phyloP scores from a whole-genome alignment of 2,329 filamentous ascomycete species.

The Nemania abortiva region DNA sequence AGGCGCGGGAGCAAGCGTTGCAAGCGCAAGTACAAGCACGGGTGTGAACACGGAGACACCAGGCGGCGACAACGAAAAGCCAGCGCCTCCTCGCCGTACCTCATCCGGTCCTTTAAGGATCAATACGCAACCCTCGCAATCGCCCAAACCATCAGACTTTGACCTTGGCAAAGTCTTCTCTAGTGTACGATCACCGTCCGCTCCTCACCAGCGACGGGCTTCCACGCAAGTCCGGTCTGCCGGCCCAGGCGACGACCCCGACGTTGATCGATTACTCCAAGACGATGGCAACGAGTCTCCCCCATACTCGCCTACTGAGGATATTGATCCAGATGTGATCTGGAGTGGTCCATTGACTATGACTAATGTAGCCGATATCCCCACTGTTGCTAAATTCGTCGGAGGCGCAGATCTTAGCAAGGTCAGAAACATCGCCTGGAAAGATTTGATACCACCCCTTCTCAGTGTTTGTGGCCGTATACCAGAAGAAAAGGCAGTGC shows the following conservation, averaged over 20 bases:
- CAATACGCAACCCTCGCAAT: conserved; percentile 61
- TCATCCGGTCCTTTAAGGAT: conserved; percentile 56
- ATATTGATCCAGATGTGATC: conserved; percentile 76
- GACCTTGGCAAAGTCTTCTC: conserved; percentile 89
- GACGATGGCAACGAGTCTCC: conserved; percentile 84
- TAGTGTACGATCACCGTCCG: conserved; percentile 80
- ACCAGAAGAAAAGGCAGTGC: conserved; percentile 82
- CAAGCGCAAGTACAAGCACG: conserved; percentile 22
- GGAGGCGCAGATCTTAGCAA: conserved; percentile 84
- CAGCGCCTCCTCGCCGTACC: conserved; percentile 41
- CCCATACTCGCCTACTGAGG: conserved; percentile 85
- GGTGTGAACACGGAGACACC: conserved; percentile 22
- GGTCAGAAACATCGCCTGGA: conserved; percentile 69
- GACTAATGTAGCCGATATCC: conserved; percentile 80
- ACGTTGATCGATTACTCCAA: conserved; percentile 89
- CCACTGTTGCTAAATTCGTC: conserved; percentile 82
- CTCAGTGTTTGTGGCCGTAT: conserved; percentile 84
- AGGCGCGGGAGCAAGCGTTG: conserved; percentile 20
- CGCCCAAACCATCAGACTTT: conserved; percentile 72
- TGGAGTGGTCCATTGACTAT: conserved; percentile 84
- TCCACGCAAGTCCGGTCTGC: conserved; percentile 61
- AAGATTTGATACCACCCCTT: conserved; percentile 76
- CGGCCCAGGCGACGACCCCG: conserved; percentile 80
- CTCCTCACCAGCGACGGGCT: conserved; percentile 60
- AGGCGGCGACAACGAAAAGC: conserved; percentile 32